These are phyloP conservation scores for Avena eriantha DNA, from an alignment of 176 grass and related monocot species.

Conservation along the genomic window DNA sequence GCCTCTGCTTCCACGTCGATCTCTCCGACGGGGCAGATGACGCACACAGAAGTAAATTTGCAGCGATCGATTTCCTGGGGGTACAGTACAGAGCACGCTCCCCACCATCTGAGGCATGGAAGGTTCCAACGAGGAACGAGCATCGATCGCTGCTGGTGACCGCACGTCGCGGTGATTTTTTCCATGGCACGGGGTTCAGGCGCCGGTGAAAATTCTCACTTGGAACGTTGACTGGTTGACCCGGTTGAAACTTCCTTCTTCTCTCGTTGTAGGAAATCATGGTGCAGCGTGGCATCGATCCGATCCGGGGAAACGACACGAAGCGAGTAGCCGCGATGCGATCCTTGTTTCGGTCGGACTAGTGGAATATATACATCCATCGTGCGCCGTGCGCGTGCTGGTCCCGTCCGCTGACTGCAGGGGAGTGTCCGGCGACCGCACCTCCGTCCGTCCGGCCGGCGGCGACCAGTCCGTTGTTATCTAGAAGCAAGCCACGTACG, in stretches of 20 bases:
- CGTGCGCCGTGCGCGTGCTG: not conserved
- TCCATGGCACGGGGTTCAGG: not conserved
- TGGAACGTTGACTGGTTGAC: slow-evolving; percentile 12
- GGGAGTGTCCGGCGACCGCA: not conserved
- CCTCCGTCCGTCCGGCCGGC: not conserved
- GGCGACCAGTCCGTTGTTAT: slow-evolving; percentile 7
- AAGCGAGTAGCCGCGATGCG: not conserved
- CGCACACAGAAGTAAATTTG: not conserved
- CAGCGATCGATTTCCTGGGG: not conserved
- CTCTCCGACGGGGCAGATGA: slow-evolving; percentile 11
- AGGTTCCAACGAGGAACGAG: not conserved
- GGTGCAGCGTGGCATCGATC: not conserved
- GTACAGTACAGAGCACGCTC: not conserved
- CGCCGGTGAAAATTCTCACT: slow-evolving; percentile 12
- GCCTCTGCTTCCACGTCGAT: not conserved
- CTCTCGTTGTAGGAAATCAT: not conserved
- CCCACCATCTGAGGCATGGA: not conserved
- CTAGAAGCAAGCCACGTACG: slow-evolving; percentile 37
- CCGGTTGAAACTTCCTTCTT: not conserved
- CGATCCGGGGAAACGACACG: not conserved
- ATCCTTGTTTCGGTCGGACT: too few species aligned
- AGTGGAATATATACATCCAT: not conserved
- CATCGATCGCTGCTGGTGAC: not conserved
- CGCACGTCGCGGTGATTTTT: not conserved
- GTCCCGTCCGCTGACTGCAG: slow-evolving; percentile 14